Percentiles rank a stretch among this genome's conserved stretches.
Conservation (phyloP, 1,284 basidiomycete genomes). For the Gomphus sp. region DNA sequence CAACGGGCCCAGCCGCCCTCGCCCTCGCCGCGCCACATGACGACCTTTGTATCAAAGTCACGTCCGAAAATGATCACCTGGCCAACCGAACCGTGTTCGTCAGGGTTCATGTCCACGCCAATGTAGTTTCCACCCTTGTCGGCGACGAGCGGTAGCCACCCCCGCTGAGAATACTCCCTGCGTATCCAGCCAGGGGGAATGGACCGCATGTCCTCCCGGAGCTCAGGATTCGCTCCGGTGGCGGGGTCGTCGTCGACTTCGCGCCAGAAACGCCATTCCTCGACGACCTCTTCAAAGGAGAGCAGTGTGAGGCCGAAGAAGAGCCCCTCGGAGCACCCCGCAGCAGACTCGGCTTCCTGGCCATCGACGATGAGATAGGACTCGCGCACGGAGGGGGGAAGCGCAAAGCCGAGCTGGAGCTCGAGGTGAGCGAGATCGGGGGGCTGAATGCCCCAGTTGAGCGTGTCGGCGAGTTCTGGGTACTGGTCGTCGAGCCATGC, state of each 20-base stretch:
- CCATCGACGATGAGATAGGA: conserved; percentile 79
- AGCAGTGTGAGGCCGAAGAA: conserved; percentile 82
- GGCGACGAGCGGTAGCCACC: conserved; percentile 92
- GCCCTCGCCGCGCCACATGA: conserved; percentile 87
- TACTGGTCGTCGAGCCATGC: conserved; percentile 72
- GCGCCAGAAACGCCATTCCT: conserved; percentile 93
- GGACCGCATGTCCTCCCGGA: conserved; percentile 77
- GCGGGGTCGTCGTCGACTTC: conserved; percentile 79
- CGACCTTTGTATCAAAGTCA: conserved; percentile 97
- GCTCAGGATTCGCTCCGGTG: conserved; percentile 64
- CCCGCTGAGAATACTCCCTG: conserved; percentile 83
- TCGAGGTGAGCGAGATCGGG: conserved; percentile 71
- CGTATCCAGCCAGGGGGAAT: conserved; percentile 91
- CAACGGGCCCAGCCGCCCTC: conserved; percentile 91
- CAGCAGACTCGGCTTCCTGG: conserved; percentile 80
- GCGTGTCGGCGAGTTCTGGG: conserved; percentile 84
- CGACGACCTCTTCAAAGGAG: conserved; percentile 81
- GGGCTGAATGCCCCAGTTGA: conserved; percentile 78
- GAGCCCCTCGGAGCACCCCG: conserved; percentile 78
- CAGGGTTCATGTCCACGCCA: conserved; percentile 91
- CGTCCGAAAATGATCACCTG: conserved; percentile 97
- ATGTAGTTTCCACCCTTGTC: conserved; percentile 97
- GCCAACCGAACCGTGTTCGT: conserved; percentile 64
- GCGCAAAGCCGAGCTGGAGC: conserved; percentile 69
- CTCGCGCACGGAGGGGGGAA: conserved; percentile 75